Base-by-base conservation (phyloP, 768 basidiomycete genomes). In the Suillus paluster region DNA sequence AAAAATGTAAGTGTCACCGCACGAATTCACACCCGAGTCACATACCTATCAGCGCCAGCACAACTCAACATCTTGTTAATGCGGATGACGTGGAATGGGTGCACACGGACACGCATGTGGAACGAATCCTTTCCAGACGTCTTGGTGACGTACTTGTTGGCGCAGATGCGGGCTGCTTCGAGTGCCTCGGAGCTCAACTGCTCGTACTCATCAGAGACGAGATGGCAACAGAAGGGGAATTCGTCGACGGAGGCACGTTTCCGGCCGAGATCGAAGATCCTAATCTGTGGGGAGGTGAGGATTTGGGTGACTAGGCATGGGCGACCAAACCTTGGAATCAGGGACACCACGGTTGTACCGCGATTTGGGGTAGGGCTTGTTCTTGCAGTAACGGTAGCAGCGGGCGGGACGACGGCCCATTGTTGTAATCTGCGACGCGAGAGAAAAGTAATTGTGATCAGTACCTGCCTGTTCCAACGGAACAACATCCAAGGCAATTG, bases 31-130 rank as follows among this genome's bases (percentile, higher is more conserved):
- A 46, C 17, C 23, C n/a, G 45, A n/a, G 11, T 25, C 7, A 75
- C 87, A 49, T 62, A 90, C 93, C 94, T 84, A 95, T 99, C 97
- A 71, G 97, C 97, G 69, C 97, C 97, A 70, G 97, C 97, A 77
- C 97, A 99, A 62, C 90, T 93, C 85, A 99, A 92, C 94, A 97
- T 99, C 90, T 99, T 99, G 92, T 99, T 97, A 87, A 97, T 97
- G 66, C 97, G 92, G 80, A 99, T 79, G 71, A 99, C 95, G 77
- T 99, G 97, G 94, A 91, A 97, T 46, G 97, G 97, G 82, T 99
- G 97, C 61, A 94, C 94, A 64, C 97, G 92, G 70, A 99, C 95
- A 68, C 97, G 88, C 78, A 99, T 77, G 77, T 99, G 97, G 95
- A 99, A 99, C 8, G 97, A 93, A 71, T 99, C 97, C 83, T 99